Conservation (phyloP, 441 rosid species). For the Arabidopsis lyrata region DNA sequence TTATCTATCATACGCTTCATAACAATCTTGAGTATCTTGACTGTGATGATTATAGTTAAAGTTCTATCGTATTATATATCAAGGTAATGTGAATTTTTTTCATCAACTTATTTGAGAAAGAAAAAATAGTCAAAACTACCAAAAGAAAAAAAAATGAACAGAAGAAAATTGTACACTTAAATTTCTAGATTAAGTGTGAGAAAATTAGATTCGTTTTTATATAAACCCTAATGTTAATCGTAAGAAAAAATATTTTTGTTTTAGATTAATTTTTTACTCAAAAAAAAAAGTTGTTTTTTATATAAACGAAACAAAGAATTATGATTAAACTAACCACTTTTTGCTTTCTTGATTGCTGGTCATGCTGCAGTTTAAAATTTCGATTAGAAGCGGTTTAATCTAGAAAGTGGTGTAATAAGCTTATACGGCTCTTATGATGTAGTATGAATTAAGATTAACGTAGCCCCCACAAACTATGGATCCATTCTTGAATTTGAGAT, state of each 20-base stretch:
- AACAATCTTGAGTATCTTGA: conserved; percentile 30
- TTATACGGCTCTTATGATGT: conserved; percentile 18
- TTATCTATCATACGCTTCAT: neutral
- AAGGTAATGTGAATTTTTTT: neutral
- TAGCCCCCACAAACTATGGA: conserved; percentile 32
- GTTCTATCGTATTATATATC: conserved; percentile 8
- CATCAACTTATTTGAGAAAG: neutral
- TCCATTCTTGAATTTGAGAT: conserved; percentile 29
- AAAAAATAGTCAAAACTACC: conserved; percentile 21
- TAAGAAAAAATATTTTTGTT: neutral
- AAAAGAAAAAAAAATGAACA: neutral
- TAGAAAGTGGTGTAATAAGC: conserved; percentile 18
- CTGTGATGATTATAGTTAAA: conserved; percentile 29
- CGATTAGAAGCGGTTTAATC: conserved; percentile 12
- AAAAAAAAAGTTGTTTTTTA: neutral
- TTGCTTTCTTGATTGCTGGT: neutral
- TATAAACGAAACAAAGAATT: neutral
- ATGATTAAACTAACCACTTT: neutral
- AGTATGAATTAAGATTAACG: conserved; percentile 23
- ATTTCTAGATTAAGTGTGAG: neutral
- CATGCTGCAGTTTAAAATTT: neutral
- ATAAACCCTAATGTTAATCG: neutral
- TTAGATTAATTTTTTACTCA: neutral
- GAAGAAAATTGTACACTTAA: conserved; percentile 25
- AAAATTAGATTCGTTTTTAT: neutral